Evolutionary conservation across 495 filamentous ascomycete species (phyloP).

Genomic region (Daldinia loculata): DNA sequence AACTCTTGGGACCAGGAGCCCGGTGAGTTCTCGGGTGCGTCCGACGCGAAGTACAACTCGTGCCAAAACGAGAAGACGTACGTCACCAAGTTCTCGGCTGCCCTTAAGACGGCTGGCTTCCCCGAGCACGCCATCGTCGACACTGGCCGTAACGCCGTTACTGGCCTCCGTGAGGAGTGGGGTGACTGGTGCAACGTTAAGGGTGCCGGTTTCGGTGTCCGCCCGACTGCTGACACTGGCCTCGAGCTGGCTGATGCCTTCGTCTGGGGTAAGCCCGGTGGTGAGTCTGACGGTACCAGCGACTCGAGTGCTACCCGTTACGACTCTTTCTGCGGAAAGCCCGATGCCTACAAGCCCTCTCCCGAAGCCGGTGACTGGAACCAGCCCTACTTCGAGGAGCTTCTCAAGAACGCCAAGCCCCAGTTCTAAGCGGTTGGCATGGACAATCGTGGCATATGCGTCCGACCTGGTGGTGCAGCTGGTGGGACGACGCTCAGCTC

Average conservation of each 20-base stretch:
- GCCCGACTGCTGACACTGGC: slow-evolving; percentile 70
- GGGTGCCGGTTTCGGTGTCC: slow-evolving; percentile 76
- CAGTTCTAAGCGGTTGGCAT: slow-evolving; percentile 47
- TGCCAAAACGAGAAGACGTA: slow-evolving; percentile 78
- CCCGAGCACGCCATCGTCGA: slow-evolving; percentile 79
- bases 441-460: slow-evolving; percentile 12
- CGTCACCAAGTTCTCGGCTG: slow-evolving; percentile 70
- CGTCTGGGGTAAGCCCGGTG: slow-evolving; percentile 87
- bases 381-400: slow-evolving; percentile 78
- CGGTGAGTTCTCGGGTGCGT: slow-evolving; percentile 72
- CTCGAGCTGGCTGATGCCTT: slow-evolving; percentile 73
- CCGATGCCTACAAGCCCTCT: slow-evolving; percentile 69
- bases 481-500: slow-evolving; percentile 7
- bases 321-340: slow-evolving; percentile 74
- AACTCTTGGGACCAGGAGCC: slow-evolving; percentile 68
- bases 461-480: slow-evolving; percentile 28
- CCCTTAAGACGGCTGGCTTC: slow-evolving; percentile 69
- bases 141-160: slow-evolving; percentile 72
- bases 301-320: slow-evolving; percentile 69
- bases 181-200: slow-evolving; percentile 89
- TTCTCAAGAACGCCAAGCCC: slow-evolving; percentile 74
- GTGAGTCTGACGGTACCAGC: slow-evolving; percentile 81
- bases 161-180: slow-evolving; percentile 72
- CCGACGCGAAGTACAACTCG: slow-evolving; percentile 63
- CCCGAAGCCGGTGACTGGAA: slow-evolving; percentile 83